Evolutionary conservation across 2,329 filamentous ascomycete species (phyloP), one percentile per base, ranked within the genome.

Genomic region (Stagonosporopsis chrysanthemi): DNA sequence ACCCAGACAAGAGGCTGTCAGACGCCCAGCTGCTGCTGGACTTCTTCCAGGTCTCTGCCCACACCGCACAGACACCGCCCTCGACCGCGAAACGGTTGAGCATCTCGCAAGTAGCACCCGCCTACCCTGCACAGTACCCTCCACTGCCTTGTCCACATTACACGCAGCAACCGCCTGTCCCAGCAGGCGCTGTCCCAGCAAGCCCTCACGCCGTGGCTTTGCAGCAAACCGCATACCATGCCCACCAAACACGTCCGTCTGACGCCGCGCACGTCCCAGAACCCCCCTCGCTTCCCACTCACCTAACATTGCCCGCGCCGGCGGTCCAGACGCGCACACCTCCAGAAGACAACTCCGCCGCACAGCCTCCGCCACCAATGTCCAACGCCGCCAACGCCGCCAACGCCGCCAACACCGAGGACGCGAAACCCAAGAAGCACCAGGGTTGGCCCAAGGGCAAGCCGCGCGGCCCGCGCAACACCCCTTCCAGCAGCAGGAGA

Each of bases 361-460:
- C 60, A 9, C 63, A 60, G 33, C 58, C 63, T 35, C 56, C 33
- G 3, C 52, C 58, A 33, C 61, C 66, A 41, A 47, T 46, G 45
- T 50, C 56, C 46, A 46, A 12, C 36, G 39, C 51, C 0, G 40
- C 40, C 36, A 23, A 8, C 29, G 12, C n/a, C n/a, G n/a, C n/a
- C n/a, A n/a, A n/a, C n/a, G n/a, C n/a, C n/a, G n/a, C n/a, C n/a
- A n/a, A n/a, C n/a, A n/a, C 36, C 31, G 44, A 52, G 24, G 48
- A 56, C 41, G 2, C 52, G 28, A 76, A 74, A 56, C 59, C 68
- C 2, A 77, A 75, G 53, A 72, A 71, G 53, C 68, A 73, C 53
- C 74, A 79, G 57, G 77, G 78, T 12, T 78, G 75, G 77, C 77
- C 79, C 12, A 82, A 81, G 64, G 79, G 78, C 33, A 82, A 81